These are phyloP conservation scores for Solanum rostratum DNA, from an alignment of 257 asterid species.

Conservation along the genomic window DNA sequence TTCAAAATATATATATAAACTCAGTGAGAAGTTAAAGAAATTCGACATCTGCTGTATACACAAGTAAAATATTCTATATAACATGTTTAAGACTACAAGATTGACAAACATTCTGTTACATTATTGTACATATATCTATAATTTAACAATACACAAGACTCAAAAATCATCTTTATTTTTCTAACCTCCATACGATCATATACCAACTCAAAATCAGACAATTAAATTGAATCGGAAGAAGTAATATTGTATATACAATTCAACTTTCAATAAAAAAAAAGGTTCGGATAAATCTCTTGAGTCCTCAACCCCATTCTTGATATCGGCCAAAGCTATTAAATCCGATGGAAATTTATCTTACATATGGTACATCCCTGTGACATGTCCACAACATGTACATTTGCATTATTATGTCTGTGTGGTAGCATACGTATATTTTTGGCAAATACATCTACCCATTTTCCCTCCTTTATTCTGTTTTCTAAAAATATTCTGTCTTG, in stretches of 20 bases:
- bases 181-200: too few species aligned
- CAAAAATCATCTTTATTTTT: neutral
- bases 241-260: neutral
- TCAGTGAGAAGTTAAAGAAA: neutral
- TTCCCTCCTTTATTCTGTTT: neutral
- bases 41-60: neutral
- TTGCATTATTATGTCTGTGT: slow-evolving; percentile 3
- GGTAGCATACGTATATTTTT: neutral
- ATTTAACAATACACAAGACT: too few species aligned
- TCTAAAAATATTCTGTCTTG: neutral
- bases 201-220: neutral
- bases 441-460: slow-evolving; percentile 5
- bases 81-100: neutral
- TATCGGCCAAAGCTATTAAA: neutral
- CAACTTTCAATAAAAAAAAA: neutral
- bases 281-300: neutral
- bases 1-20: neutral
- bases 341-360: neutral
- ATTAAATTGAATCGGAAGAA: neutral
- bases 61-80: neutral
- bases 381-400: neutral
- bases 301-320: neutral
- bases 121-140: too few species aligned
- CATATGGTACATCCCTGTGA: neutral
- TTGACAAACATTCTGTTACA: neutral